phyloP scores from a whole-genome alignment of 73 alveolate genomes.

The Tetrahymena malaccensis region DNA sequence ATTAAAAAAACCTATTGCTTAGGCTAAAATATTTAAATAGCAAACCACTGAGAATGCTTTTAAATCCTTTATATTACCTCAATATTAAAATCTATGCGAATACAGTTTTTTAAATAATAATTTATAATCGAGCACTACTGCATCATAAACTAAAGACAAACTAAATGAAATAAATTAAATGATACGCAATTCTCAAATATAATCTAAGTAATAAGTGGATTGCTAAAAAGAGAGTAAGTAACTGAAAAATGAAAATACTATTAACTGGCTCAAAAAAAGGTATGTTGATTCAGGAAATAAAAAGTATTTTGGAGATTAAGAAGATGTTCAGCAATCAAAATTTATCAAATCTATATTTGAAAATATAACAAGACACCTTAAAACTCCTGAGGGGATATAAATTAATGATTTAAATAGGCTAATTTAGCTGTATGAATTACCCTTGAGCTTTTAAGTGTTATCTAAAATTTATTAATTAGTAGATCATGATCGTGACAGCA shows the following conservation, averaged over 20 bases:
- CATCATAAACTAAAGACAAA: neutral
- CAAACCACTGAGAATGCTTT: neutral
- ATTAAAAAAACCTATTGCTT: neutral
- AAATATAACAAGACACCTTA: neutral
- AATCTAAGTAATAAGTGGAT: neutral
- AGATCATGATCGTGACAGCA: neutral
- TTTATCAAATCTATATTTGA: neutral
- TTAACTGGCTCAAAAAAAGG: neutral
- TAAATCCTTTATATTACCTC: neutral
- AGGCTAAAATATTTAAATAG: neutral
- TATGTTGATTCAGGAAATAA: neutral
- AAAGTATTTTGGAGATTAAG: neutral
- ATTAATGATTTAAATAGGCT: neutral
- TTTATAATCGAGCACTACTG: neutral
- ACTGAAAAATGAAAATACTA: neutral
- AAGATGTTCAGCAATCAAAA: neutral
- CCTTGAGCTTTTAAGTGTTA: neutral
- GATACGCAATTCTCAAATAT: neutral
- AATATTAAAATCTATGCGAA: neutral
- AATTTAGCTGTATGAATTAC: neutral
- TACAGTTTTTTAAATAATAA: neutral
- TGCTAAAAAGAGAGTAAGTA: neutral
- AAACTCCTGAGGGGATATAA: neutral
- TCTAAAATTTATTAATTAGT: neutral
- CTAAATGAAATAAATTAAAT: neutral